Evolutionary conservation across 228 moss, liverwort and hornwort species (phyloP), one percentile per base, ranked within the genome.

Genomic region (Sphagnum fallax): DNA sequence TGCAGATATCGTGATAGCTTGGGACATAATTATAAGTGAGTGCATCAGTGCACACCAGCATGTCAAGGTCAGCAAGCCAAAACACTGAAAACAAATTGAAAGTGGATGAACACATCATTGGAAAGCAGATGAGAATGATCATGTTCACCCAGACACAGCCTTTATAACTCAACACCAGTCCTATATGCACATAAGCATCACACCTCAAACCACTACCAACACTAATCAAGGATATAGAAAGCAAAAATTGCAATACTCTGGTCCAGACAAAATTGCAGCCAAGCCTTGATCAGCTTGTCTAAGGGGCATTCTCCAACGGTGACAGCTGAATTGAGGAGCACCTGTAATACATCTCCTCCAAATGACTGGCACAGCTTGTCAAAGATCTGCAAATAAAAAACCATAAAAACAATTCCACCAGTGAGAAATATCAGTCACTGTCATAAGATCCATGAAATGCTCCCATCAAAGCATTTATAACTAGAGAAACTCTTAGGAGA

Each of bases 331-430:
- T 98, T 94, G 16, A 93, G 90, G 68, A 98, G 89, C 62, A 98
- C 91, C 79, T 98, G 98, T 70, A 98, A 77, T 60, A 98, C 90
- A 65, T 94, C 98, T 76, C 92, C 83, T 76, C 94, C 93, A 72
- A 98, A 93, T 53, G 98, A 98, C 77, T 98, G 98, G 71, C 98
- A 92, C 69, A 98, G 76, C 66, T 94, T 98, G 82, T 98, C 98
- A 80, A 98, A 98, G 57, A 98, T 94, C 97, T 98, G 93, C 88
- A 84, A 64, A 11, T 61, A 10, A 58, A 67, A 74, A 78, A 49
- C 72, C 12, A 53, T 67, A 48, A 66, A 6, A 49, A 48, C 14
- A 60, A 14, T 5, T 32, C 32, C 32, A 32, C 32, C 32, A 32
- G 32, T 32, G 32, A 32, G 32, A 32, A 32, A 32, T 32, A 32